Conservation (phyloP, 2,329 filamentous ascomycete species). For the Dactylonectria estremocensis region DNA sequence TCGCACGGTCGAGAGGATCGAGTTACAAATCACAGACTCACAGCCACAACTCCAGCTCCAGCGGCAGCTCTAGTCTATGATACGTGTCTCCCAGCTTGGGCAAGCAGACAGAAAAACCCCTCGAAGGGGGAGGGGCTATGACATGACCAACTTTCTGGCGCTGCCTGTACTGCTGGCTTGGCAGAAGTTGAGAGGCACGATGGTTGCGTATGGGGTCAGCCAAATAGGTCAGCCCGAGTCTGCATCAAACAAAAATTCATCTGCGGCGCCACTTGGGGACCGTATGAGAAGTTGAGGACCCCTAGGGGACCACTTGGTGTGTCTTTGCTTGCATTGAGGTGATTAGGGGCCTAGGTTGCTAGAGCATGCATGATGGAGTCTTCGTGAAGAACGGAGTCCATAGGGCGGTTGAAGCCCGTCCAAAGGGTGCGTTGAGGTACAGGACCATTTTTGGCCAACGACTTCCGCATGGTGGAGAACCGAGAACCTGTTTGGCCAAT, state of each 20-base stretch:
- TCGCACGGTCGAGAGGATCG: constrained; percentile 5
- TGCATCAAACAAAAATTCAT: constrained; percentile 3
- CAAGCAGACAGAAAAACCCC: constrained; percentile 4
- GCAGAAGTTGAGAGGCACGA: constrained; percentile 15
- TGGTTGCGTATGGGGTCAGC: not conserved
- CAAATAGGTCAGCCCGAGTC: constrained; percentile 1
- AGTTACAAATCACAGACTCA: constrained; percentile 23
- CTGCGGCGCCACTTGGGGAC: constrained; percentile 19
- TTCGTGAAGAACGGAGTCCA: not conserved
- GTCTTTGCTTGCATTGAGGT: not conserved
- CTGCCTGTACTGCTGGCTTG: constrained; percentile 17
- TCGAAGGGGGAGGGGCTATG: constrained; percentile 8
- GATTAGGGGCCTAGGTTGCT: not conserved
- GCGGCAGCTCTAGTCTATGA: constrained; percentile 11
- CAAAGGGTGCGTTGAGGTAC: not conserved
- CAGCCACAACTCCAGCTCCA: constrained; percentile 7
- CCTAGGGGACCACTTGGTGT: constrained; percentile 3
- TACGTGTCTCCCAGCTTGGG: constrained; percentile 27
- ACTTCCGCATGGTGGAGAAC: not conserved
- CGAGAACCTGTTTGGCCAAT: constrained; percentile 4
- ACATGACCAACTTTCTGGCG: constrained; percentile 10
- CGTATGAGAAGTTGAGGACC: not conserved
- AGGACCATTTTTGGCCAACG: not conserved
- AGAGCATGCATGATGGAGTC: not conserved
- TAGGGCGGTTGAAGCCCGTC: not conserved